phyloP scores from a whole-genome alignment of 2,329 filamentous ascomycete genomes.

The Nakataea oryzae region DNA sequence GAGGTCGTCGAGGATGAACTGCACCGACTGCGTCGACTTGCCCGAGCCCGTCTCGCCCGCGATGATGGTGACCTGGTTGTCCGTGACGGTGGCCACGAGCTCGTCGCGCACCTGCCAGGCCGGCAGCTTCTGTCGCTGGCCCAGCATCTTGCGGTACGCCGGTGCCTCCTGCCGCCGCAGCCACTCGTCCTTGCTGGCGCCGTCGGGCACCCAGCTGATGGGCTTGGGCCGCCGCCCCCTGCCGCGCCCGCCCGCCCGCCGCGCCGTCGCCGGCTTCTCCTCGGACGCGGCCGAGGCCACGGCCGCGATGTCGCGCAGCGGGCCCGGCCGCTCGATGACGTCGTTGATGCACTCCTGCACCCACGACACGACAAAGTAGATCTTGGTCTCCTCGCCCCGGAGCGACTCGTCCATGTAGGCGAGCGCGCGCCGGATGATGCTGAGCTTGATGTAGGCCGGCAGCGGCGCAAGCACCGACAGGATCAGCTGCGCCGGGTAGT shows the following conservation, averaged over 20 bases:
- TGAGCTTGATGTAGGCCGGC: slow-evolving; percentile 88
- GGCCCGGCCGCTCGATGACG: slow-evolving; percentile 80
- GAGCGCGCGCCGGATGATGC: slow-evolving; percentile 69
- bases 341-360: slow-evolving; percentile 70
- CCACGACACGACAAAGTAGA: slow-evolving; percentile 88
- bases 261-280: slow-evolving; percentile 21
- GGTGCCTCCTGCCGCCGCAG: slow-evolving; percentile 52
- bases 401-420: slow-evolving; percentile 60
- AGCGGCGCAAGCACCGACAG: slow-evolving; percentile 57
- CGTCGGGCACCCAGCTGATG: slow-evolving; percentile 53
- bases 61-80: slow-evolving; percentile 86
- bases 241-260: slow-evolving; percentile 17
- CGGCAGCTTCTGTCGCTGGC: slow-evolving; percentile 62
- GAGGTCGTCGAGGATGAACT: slow-evolving; percentile 88
- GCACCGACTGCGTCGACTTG: slow-evolving; percentile 93
- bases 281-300: slow-evolving; percentile 60
- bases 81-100: slow-evolving; percentile 65
- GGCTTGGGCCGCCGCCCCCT: slow-evolving; percentile 39
- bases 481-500: slow-evolving; percentile 64
- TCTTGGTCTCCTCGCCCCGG: slow-evolving; percentile 74
- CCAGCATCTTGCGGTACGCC: slow-evolving; percentile 64
- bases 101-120: slow-evolving; percentile 76
- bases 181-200: slow-evolving; percentile 58
- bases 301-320: slow-evolving; percentile 72
- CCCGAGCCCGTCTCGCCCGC: slow-evolving; percentile 94